Evolutionary conservation across 352 stramenopile species (phyloP), one percentile per base, ranked within the genome.

Genomic region (Pythium myriotylum): DNA sequence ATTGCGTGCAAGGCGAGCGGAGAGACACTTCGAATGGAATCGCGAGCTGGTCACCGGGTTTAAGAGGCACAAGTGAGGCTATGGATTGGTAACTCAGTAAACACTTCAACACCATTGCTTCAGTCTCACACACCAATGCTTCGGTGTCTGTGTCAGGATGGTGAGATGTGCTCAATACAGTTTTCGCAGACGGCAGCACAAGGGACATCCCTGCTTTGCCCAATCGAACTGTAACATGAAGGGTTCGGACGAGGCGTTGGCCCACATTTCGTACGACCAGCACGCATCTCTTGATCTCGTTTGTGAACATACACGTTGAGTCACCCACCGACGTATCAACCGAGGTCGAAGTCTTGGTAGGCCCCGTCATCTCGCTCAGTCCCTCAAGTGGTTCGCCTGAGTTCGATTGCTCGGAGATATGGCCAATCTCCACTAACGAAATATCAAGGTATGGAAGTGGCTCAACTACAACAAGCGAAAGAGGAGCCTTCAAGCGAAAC

Each of bases 241-340:
- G 37, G 59, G 73, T 29, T 35, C 76, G 33, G 27, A 91, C 87
- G 19, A 50, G 43, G 5, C 57, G 63, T 24, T 76, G 77, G 4
- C 81, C 77, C 17, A 59, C 70, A 58, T 84, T 89, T 41, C 71
- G 76, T 6, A 91, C 59, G 39, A 78, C 64, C 33, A 92, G 46
- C 52, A 78, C 66, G 46, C 67, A 90, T 20, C 62, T 73, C 41
- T 86, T 91, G 14, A 62, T 85, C 59, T 92, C 84, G 29, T 73
- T 86, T 23, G 69, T 60, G 64, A 88, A 90, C 79, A 92, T 89
- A 19, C 73, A 76, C 14, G 91, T 71, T 9, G 69, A 73, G 32
- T 72, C 41, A 37, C 42, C 51, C 7, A 46, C 19, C 2, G 40
- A 32, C 2, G 27, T n/a, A 1, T 33, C 48, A 13, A 20, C 7